Evolutionary conservation across 2,329 filamentous ascomycete species (phyloP).

Genomic region (Macrophomina tecta): DNA sequence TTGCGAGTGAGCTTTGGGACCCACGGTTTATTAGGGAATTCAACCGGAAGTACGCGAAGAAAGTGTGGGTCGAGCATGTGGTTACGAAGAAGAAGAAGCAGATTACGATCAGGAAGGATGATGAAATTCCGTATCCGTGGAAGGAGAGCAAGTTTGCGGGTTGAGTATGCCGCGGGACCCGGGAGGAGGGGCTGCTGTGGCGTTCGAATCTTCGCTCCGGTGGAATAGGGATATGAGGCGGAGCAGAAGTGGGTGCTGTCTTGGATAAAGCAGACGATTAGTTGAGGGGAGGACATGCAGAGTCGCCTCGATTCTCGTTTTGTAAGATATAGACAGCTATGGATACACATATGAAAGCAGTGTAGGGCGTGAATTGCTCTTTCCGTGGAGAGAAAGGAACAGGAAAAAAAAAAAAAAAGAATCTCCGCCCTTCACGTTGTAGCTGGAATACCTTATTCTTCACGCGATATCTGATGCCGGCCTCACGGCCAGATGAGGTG

Average conservation of each 20-base stretch:
- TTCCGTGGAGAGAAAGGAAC: neutral
- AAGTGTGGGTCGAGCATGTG: slow-evolving; percentile 89
- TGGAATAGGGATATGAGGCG: neutral
- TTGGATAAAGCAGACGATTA: no score
- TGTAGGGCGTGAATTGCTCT: neutral
- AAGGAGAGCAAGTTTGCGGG: slow-evolving; percentile 44
- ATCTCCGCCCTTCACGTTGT: neutral
- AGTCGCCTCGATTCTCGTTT: no score
- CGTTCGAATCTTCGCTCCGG: no score
- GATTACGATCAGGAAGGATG: slow-evolving; percentile 85
- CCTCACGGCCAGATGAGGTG: no score
- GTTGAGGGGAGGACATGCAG: no score
- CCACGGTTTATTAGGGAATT: slow-evolving; percentile 86
- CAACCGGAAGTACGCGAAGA: slow-evolving; percentile 74
- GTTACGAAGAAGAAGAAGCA: slow-evolving; percentile 87
- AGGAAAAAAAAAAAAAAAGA: neutral
- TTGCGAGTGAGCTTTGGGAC: slow-evolving; percentile 96
- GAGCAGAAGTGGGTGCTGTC: no score
- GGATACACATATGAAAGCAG: neutral
- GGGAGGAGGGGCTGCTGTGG: neutral
- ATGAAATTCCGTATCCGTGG: slow-evolving; percentile 70
- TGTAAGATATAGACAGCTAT: no score
- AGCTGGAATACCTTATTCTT: no score
- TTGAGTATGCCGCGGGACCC: neutral
- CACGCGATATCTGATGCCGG: neutral